phyloP scores from a whole-genome alignment of 2,329 filamentous ascomycete species.

The Scleromitrula shiraiana region DNA sequence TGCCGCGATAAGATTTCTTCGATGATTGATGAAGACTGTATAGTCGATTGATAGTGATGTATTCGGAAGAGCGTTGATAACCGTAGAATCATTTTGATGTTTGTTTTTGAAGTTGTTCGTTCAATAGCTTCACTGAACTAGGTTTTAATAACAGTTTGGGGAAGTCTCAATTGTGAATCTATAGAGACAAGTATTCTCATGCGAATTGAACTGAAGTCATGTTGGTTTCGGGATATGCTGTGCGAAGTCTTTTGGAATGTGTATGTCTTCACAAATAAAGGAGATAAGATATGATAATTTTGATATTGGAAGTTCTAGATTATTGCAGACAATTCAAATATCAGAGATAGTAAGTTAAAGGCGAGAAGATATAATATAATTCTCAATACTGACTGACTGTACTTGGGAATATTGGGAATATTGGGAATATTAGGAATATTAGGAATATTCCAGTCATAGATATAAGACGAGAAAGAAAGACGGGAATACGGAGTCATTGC shows the following conservation, averaged over 20 bases:
- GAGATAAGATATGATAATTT: background rate
- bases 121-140: background rate
- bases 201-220: slow-evolving; percentile 5
- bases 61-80: slow-evolving; percentile 32
- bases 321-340: too few relatives aligned
- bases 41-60: slow-evolving; percentile 43
- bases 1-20: slow-evolving; percentile 14
- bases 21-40: slow-evolving; percentile 35
- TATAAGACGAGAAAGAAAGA: too few relatives aligned
- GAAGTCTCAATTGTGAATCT: background rate
- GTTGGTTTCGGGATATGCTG: slow-evolving; percentile 3
- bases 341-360: too few relatives aligned
- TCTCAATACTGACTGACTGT: too few relatives aligned
- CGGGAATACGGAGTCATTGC: too few relatives aligned
- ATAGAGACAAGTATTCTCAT: slow-evolving; percentile 4
- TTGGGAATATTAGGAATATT: too few relatives aligned
- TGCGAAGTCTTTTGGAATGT: background rate
- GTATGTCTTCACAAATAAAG: background rate
- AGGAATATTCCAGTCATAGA: too few relatives aligned
- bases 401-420: too few relatives aligned
- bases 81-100: slow-evolving; percentile 42
- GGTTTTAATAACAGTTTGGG: background rate
- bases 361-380: too few relatives aligned
- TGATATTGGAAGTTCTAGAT: background rate
- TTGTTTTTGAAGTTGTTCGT: slow-evolving; percentile 4